Conservation (phyloP, 805 yeast species). For the Teunomyces cretensis region DNA sequence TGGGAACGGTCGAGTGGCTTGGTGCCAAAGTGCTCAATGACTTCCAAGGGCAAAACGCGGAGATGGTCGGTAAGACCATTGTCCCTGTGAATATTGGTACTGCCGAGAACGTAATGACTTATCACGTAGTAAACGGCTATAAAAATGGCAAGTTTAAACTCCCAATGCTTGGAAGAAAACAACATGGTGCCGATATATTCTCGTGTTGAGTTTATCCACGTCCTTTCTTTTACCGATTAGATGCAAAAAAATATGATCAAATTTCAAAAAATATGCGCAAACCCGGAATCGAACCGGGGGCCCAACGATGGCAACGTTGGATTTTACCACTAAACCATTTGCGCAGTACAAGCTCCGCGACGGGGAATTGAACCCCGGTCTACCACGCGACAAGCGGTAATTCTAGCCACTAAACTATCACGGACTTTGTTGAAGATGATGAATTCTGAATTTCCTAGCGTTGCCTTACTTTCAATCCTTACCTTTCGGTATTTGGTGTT, state of each 20-base stretch:
- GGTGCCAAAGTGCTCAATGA: conserved; percentile 15
- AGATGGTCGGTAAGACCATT: conserved; percentile 15
- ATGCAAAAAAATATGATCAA: background rate
- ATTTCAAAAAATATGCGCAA: conserved; percentile 6
- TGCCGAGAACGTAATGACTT: conserved; percentile 16
- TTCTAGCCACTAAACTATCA: conserved; percentile 10
- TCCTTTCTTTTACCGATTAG: background rate
- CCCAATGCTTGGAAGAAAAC: conserved; percentile 19
- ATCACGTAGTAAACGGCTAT: conserved; percentile 20
- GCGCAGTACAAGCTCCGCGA: conserved; percentile 8
- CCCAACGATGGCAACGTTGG: conserved; percentile 11
- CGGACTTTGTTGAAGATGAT: conserved; percentile 1
- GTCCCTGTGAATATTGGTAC: conserved; percentile 10
- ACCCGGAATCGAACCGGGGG: conserved; percentile 11
- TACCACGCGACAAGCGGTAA: conserved; percentile 10
- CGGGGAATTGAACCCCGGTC: conserved; percentile 11
- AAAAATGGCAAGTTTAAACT: conserved; percentile 19
- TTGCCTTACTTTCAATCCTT: too few relatives aligned
- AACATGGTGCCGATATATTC: background rate
- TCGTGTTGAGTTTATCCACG: background rate
- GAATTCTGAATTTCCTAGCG: too few relatives aligned
- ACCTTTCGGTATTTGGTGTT: too few relatives aligned
- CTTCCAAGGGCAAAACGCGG: conserved; percentile 23
- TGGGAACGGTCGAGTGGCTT: conserved; percentile 7
- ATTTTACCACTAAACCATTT: conserved; percentile 9